These are phyloP conservation scores for Pyrus pyrifolia DNA, from an alignment of 306 rosid species.

Conservation along the genomic window DNA sequence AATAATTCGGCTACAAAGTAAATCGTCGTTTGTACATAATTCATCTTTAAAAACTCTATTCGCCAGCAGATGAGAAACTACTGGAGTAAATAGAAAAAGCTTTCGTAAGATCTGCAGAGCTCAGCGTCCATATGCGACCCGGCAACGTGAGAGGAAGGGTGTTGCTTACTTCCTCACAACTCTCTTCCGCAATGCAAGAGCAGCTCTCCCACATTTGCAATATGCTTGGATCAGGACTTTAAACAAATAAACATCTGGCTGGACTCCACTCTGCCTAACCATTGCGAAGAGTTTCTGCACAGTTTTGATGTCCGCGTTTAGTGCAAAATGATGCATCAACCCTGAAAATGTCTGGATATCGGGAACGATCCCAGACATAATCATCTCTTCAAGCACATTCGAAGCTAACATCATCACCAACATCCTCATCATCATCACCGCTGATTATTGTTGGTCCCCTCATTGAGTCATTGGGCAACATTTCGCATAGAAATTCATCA, in stretches of 20 bases:
- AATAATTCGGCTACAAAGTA: background rate
- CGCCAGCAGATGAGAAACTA: slow-evolving; percentile 33
- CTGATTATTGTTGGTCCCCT: slow-evolving; percentile 24
- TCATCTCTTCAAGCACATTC: slow-evolving; percentile 19
- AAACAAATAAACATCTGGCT: slow-evolving; percentile 60
- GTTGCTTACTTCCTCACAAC: slow-evolving; percentile 39
- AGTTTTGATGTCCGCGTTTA: slow-evolving; percentile 51
- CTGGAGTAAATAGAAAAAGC: slow-evolving; percentile 52
- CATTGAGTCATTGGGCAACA: slow-evolving; percentile 28
- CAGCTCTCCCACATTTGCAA: slow-evolving; percentile 67
- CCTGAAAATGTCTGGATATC: slow-evolving; percentile 76
- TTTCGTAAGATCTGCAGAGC: slow-evolving; percentile 57
- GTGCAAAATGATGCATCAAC: slow-evolving; percentile 59
- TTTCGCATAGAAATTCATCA: slow-evolving; percentile 36
- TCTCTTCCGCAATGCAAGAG: slow-evolving; percentile 63
- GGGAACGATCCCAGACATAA: slow-evolving; percentile 27
- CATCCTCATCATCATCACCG: slow-evolving; percentile 26
- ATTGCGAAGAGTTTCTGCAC: slow-evolving; percentile 63
- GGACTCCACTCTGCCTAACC: slow-evolving; percentile 61
- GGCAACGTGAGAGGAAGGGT: slow-evolving; percentile 47
- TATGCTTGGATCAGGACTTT: slow-evolving; percentile 72
- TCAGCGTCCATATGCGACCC: slow-evolving; percentile 73
- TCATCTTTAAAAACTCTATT: slow-evolving; percentile 16
- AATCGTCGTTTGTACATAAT: background rate
- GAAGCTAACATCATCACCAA: background rate